Base-by-base conservation (phyloP, 2,329 filamentous ascomycete species). In the Penicillium sp. region DNA sequence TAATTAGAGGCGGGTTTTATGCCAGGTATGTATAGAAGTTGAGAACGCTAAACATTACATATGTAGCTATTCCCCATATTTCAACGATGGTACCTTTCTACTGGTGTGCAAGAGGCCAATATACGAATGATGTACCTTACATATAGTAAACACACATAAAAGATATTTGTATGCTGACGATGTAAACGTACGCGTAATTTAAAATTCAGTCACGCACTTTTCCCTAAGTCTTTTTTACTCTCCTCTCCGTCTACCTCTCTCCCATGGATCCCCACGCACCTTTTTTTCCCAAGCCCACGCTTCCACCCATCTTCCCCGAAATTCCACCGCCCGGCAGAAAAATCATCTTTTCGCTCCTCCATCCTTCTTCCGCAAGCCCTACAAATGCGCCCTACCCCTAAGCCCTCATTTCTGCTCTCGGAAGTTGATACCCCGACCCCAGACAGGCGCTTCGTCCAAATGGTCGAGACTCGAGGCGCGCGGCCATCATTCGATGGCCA, bases 381-480 rank as follows among this genome's bases (percentile, higher is more conserved):
- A 77, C 68, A 65, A 65, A 62, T 67, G 72, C 73, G 75, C 75
- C 75, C 75, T 77, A 75, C 65, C 74, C 74, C 74, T 77, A 77
- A 77, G 73, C 75, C 75, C 75, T 77, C 68, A 77, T 77, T 77
- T 75, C 74, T 77, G 65, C 71, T 77, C 73, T 70, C 67, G 75
- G 74, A 75, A 73, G 68, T 67, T 67, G 60, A 65, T 57, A 64
- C 56, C 58, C 57, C 55, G 59, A 63, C 61, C 57, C 60, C 58
- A 60, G 53, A 57, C 30, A 50, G 58, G 51, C 59, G 60, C 54
- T 53, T 61, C 58, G 48, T 55, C 64, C 61, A 63, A 53, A 75
- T 75, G 72, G 68, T 68, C 58, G 68, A 71, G 60, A 64, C 69
- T 41, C 63, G 55, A 59, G 70, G 60, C 44, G 57, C 61, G 57